Base-by-base conservation (phyloP, 257 asterid genomes). In the Voacanga thouarsii region DNA sequence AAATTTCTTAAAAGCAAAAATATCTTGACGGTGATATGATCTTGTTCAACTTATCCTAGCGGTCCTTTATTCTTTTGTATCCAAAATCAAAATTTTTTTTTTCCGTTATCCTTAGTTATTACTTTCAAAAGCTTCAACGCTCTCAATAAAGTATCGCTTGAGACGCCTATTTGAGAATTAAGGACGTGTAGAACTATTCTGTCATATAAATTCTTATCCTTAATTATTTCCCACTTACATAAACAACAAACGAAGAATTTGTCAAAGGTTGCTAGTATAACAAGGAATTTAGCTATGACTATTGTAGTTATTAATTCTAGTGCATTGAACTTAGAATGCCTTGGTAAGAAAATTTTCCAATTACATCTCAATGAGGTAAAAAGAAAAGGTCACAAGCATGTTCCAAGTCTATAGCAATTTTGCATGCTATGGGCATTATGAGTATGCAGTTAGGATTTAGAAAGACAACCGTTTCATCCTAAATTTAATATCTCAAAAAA, bases 181-280 rank as follows among this genome's bases (percentile, higher is more conserved):
- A 0, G 0, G 12, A 90, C 82, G 53, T 88, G 89, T 0, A 0
- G 0, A 1, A 0, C 3, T 95, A 93, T 92, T 19, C 82, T 84
- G 3, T 28, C 2, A 72, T 87, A 89, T 26, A 91, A 88, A 26
- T 67, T 66, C 79, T 85, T 44, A 30, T 93, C 94, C 81, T 81
- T 92, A 57, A 91, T 82, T 6, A 90, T 61, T 19, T 94, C 98
- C 97, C 98, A 93, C 66, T 96, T 93, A 79, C 76, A 67, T 7
- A 16, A 59, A 12, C 44, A 65, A 39, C 1, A 5, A 39, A 39
- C 39, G 1, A 3, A 10, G 5, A 39, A 1, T 3, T 67, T 9
- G 43, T 12, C 14, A 18, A 39, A 16, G 8, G 8, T 37, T 30
- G 23, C 8, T 15, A 68, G n/a, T 3, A 51, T 51, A 51, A 51